Conservation (phyloP, 2,329 filamentous ascomycete species). For the Colletotrichum cuscutae region DNA sequence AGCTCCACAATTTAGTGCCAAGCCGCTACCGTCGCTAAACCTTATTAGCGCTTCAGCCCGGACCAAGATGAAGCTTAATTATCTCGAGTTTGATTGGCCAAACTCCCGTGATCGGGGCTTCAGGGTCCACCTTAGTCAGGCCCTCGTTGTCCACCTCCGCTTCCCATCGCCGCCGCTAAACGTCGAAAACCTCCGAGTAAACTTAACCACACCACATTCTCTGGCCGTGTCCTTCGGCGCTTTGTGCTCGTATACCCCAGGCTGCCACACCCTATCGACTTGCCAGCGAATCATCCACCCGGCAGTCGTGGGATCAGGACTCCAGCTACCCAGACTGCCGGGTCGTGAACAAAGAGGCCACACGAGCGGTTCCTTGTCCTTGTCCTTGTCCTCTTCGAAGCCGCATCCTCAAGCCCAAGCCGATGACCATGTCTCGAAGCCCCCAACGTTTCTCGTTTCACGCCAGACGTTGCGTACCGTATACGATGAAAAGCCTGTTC, state of each 20-base stretch:
- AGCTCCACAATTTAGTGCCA: background rate
- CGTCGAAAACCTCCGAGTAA: constrained; percentile 5
- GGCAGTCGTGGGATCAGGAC: background rate
- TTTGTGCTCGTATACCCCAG: constrained; percentile 9
- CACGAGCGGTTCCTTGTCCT: background rate
- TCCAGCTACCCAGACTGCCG: constrained; percentile 7
- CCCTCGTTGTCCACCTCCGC: background rate
- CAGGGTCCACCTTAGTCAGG: background rate
- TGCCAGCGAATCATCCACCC: background rate
- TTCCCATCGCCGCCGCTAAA: background rate
- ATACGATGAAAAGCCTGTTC: background rate
- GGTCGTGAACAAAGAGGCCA: background rate
- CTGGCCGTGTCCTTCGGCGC: constrained; percentile 13
- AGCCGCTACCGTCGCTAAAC: background rate
- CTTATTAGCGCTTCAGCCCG: constrained; percentile 3
- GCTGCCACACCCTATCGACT: background rate
- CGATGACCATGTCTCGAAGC: background rate
- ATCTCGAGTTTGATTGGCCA: background rate
- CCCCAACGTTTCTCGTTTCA: constrained; percentile 11
- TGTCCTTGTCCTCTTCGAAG: background rate
- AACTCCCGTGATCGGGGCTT: background rate
- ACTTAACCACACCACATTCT: background rate
- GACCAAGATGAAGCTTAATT: constrained; percentile 9
- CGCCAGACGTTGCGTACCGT: background rate
- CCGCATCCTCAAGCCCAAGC: background rate